Conservation (phyloP, 139 green algal species). For the Ettlia oleoabundans region DNA sequence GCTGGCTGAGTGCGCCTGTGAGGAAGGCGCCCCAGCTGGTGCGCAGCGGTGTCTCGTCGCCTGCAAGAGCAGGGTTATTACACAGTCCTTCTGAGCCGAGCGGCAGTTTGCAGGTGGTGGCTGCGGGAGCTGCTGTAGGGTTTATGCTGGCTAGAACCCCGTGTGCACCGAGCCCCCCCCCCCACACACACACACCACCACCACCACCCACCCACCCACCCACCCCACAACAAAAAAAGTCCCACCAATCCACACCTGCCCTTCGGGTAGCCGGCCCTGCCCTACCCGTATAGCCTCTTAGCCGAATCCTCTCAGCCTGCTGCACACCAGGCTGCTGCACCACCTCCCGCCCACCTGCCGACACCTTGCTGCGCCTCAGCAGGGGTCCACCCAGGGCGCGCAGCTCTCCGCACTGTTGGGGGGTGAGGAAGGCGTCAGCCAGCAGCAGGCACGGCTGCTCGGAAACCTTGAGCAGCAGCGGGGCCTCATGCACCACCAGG, state of each 20-base stretch:
- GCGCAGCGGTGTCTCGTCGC: slow-evolving; percentile 69
- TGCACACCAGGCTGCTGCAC: not conserved
- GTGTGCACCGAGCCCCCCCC: too few relatives aligned
- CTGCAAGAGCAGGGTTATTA: too few relatives aligned
- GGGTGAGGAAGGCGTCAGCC: slow-evolving; percentile 19
- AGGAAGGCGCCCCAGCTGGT: slow-evolving; percentile 69
- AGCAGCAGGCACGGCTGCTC: slow-evolving; percentile 27
- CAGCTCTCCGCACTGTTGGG: not conserved
- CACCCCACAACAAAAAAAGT: too few relatives aligned
- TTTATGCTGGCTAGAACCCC: too few relatives aligned
- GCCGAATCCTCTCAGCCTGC: too few relatives aligned
- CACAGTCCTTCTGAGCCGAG: too few relatives aligned
- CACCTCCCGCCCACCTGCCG: not conserved
- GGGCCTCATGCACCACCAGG: slow-evolving; percentile 18
- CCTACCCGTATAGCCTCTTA: too few relatives aligned
- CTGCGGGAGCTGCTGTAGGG: not conserved
- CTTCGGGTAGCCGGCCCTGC: too few relatives aligned
- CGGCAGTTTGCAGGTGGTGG: too few relatives aligned
- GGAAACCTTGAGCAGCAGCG: slow-evolving; percentile 24
- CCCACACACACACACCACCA: too few relatives aligned
- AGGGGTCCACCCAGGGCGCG: not conserved
- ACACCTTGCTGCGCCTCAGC: slow-evolving; percentile 30
- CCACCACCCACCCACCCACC: not conserved
- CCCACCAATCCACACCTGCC: too few relatives aligned
- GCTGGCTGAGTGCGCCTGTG: slow-evolving; percentile 44